Conservation (phyloP, 1,139 yeast species). For the Diutina sp. region DNA sequence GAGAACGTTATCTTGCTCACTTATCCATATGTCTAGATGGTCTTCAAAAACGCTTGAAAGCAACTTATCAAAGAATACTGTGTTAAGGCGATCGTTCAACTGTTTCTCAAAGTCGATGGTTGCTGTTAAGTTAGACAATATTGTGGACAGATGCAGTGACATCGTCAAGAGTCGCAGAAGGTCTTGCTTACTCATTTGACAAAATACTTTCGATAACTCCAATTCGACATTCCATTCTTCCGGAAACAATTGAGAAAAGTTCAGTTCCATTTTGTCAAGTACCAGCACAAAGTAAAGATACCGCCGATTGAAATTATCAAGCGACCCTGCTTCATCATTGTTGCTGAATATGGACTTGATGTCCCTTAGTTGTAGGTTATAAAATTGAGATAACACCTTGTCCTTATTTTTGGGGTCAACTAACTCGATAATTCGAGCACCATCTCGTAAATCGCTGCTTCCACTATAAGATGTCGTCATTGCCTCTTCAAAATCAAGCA, state of each 20-base stretch:
- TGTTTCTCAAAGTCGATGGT: slow-evolving; percentile 64
- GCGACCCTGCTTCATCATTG: slow-evolving; percentile 85
- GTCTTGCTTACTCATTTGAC: slow-evolving; percentile 59
- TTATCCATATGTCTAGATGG: slow-evolving; percentile 75
- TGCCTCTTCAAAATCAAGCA: slow-evolving; percentile 54
- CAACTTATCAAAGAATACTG: slow-evolving; percentile 29
- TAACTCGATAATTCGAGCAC: slow-evolving; percentile 62
- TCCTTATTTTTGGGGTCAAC: slow-evolving; percentile 50
- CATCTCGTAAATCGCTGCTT: slow-evolving; percentile 32
- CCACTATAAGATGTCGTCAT: slow-evolving; percentile 12
- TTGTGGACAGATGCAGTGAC: slow-evolving; percentile 4
- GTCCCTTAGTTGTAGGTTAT: slow-evolving; percentile 58
- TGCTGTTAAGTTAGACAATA: slow-evolving; percentile 15
- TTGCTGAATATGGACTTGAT: slow-evolving; percentile 61
- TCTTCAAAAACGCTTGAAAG: slow-evolving; percentile 79
- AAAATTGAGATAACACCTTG: slow-evolving; percentile 63
- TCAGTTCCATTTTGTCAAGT: slow-evolving; percentile 44
- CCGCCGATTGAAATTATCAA: slow-evolving; percentile 75
- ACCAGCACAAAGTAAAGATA: slow-evolving; percentile 72
- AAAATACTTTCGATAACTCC: slow-evolving; percentile 49
- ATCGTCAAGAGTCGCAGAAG: slow-evolving; percentile 12
- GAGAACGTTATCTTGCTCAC: slow-evolving; percentile 61
- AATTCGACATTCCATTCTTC: slow-evolving; percentile 57
- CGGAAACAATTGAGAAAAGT: slow-evolving; percentile 48
- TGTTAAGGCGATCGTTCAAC: slow-evolving; percentile 44